Evolutionary conservation across 768 basidiomycete genomes (phyloP).

Genomic region (Tylopilus felleus): DNA sequence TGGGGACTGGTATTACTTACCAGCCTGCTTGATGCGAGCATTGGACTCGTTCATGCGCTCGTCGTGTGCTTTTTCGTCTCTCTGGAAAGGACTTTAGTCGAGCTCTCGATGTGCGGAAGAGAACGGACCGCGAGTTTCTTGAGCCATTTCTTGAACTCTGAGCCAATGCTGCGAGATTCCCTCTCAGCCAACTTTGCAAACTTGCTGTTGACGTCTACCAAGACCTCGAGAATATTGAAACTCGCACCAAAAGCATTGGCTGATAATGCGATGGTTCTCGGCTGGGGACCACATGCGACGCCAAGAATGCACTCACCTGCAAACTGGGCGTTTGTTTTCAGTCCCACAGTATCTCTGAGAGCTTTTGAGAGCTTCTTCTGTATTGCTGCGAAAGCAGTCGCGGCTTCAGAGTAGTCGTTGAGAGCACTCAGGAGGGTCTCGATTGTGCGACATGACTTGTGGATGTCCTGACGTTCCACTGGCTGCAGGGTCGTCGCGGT

Average conservation of each 20-base stretch:
- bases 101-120: background rate
- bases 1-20: constrained; percentile 29
- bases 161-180: constrained; percentile 61
- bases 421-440: constrained; percentile 64
- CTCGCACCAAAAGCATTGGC: constrained; percentile 66
- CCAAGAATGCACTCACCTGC: constrained; percentile 47
- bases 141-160: constrained; percentile 82
- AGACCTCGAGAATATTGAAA: constrained; percentile 63
- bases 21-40: constrained; percentile 73
- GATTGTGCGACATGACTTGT: constrained; percentile 77
- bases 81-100: constrained; percentile 40
- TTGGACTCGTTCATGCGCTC: constrained; percentile 65
- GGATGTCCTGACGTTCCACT: constrained; percentile 67
- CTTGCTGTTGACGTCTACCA: constrained; percentile 69
- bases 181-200: constrained; percentile 73
- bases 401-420: constrained; percentile 74
- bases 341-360: constrained; percentile 57
- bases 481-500: constrained; percentile 25
- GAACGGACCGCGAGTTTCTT: constrained; percentile 70
- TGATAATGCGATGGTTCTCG: constrained; percentile 25
- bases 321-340: constrained; percentile 59
- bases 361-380: constrained; percentile 78
- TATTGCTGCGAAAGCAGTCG: constrained; percentile 52
- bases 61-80: constrained; percentile 77
- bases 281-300: background rate